phyloP scores from a whole-genome alignment of 768 basidiomycete species.

The Russula sp. region DNA sequence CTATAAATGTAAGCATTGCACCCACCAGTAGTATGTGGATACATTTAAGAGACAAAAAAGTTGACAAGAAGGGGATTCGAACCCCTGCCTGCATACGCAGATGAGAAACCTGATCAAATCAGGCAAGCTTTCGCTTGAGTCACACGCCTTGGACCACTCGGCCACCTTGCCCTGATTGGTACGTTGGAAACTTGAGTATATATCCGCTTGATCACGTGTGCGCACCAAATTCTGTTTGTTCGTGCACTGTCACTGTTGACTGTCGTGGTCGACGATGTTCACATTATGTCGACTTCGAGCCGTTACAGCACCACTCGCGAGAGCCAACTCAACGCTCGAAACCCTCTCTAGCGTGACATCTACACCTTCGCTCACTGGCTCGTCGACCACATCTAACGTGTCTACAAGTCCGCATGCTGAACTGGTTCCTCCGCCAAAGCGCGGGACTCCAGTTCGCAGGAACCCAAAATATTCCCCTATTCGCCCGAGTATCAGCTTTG shows the following conservation, averaged over 20 bases:
- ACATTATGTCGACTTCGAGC: conserved; percentile 21
- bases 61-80: conserved; percentile 37
- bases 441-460: conserved; percentile 18
- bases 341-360: conserved; percentile 6
- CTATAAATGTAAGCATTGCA: too few species aligned
- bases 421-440: neutral
- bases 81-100: conserved; percentile 34
- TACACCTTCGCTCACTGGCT: neutral
- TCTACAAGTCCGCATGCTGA: neutral
- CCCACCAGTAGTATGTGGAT: too few species aligned
- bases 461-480: conserved; percentile 33
- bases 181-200: too few species aligned
- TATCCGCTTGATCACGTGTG: neutral
- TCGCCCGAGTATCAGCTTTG: conserved; percentile 53
- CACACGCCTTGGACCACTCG: conserved; percentile 37
- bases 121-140: conserved; percentile 36
- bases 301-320: conserved; percentile 16
- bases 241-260: neutral
- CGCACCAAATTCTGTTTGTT: too few species aligned
- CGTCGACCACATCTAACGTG: conserved; percentile 9
- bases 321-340: conserved; percentile 26
- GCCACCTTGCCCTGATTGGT: conserved; percentile 30
- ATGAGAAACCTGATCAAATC: conserved; percentile 33
- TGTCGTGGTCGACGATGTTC: conserved; percentile 16
- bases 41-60: neutral